Conservation (phyloP, 768 basidiomycete genomes). For the Collybia mongolica region DNA sequence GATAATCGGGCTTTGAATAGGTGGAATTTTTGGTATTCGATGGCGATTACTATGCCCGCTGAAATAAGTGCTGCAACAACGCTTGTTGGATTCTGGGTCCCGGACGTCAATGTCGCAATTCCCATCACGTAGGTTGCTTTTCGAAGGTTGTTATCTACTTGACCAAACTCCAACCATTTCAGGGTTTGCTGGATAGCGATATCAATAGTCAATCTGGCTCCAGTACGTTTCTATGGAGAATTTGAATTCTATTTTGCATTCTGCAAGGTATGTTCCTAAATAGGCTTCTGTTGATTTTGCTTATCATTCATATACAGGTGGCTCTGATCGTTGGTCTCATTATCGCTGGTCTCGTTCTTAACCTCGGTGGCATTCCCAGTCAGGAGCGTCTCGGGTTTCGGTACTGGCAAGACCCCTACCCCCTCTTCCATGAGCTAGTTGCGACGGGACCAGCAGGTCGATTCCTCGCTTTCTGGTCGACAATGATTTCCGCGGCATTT, state of each 20-base stretch:
- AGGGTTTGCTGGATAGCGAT: slow-evolving; percentile 30
- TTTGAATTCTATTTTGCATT: slow-evolving; percentile 56
- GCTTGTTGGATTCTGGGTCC: slow-evolving; percentile 38
- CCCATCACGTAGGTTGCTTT: slow-evolving; percentile 22
- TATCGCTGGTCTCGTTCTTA: slow-evolving; percentile 38
- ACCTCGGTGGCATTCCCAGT: slow-evolving; percentile 48
- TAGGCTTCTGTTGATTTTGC: not conserved
- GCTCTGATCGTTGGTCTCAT: slow-evolving; percentile 37
- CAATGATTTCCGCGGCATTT: slow-evolving; percentile 47
- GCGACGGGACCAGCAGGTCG: slow-evolving; percentile 36
- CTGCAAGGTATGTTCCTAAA: slow-evolving; percentile 17
- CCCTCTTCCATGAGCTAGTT: slow-evolving; percentile 24
- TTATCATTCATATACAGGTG: slow-evolving; percentile 34
- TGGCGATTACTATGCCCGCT: slow-evolving; percentile 40
- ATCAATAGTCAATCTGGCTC: slow-evolving; percentile 33
- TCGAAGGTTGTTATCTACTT: slow-evolving; percentile 5
- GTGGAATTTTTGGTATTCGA: slow-evolving; percentile 44
- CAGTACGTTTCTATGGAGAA: slow-evolving; percentile 49
- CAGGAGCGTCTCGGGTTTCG: slow-evolving; percentile 43
- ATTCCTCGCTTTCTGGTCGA: slow-evolving; percentile 49
- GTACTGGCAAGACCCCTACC: slow-evolving; percentile 40
- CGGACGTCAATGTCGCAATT: slow-evolving; percentile 17
- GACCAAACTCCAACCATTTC: slow-evolving; percentile 7
- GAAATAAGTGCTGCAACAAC: slow-evolving; percentile 55
- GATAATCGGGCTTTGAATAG: slow-evolving; percentile 4